phyloP scores from a whole-genome alignment of 306 rosid species.

The Myrica gale region DNA sequence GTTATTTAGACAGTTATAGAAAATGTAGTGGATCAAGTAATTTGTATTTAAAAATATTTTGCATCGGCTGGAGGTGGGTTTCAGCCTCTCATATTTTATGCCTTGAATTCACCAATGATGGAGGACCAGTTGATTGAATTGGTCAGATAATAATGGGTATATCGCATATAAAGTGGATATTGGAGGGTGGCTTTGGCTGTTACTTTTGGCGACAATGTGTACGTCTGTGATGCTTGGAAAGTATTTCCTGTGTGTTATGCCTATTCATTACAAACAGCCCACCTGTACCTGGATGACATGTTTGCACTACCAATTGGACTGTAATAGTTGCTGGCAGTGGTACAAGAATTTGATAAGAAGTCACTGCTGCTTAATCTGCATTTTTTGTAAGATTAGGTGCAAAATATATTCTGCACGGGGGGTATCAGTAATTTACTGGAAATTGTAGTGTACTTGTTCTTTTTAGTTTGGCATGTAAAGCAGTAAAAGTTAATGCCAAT shows the following conservation, averaged over 20 bases:
- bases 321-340: not conserved
- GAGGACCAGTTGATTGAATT: not conserved
- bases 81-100: not conserved
- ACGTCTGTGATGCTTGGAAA: not conserved
- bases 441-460: conserved; percentile 3
- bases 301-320: not conserved
- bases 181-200: not conserved
- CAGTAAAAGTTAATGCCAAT: conserved; percentile 7
- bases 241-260: not conserved
- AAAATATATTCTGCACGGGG: not conserved
- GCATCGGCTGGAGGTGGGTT: not conserved
- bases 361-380: conserved; percentile 6
- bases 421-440: not conserved
- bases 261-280: not conserved
- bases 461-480: conserved; percentile 7
- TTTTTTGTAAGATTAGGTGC: conserved; percentile 1
- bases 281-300: not conserved
- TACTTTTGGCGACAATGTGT: not conserved
- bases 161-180: not conserved
- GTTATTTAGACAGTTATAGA: not conserved
- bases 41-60: not conserved
- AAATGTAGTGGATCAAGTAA: not conserved
- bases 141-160: not conserved
- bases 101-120: not conserved
- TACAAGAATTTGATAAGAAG: conserved; percentile 9